Conservation (phyloP, 768 basidiomycete species). For the Boletellus sp. region DNA sequence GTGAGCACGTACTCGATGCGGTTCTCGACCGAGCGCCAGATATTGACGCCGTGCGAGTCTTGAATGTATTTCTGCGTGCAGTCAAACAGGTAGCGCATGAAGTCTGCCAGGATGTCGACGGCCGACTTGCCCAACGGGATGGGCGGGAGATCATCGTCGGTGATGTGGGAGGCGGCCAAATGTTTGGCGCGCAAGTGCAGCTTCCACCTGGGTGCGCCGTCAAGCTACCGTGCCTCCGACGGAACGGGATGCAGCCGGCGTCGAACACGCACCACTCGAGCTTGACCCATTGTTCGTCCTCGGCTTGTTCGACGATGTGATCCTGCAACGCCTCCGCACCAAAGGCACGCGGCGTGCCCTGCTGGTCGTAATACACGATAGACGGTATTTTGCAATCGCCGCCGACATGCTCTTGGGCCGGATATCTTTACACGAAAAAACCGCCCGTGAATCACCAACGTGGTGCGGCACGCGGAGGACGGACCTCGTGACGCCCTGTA, state of each 20-base stretch:
- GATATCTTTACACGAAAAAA: constrained; percentile 25
- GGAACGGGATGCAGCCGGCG: background rate
- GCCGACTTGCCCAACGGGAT: constrained; percentile 42
- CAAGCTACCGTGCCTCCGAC: background rate
- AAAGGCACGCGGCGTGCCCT: constrained; percentile 37
- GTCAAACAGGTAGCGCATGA: constrained; percentile 41
- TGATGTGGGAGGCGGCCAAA: constrained; percentile 28
- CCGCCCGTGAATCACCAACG: constrained; percentile 4
- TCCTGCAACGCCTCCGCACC: constrained; percentile 45
- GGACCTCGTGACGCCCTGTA: constrained; percentile 33
- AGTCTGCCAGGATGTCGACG: constrained; percentile 45
- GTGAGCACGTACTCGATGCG: constrained; percentile 50
- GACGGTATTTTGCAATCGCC: constrained; percentile 49
- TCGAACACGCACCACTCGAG: constrained; percentile 38
- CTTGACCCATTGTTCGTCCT: constrained; percentile 44
- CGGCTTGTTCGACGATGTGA: constrained; percentile 36
- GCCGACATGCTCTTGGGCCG: constrained; percentile 41
- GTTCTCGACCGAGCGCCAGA: constrained; percentile 45
- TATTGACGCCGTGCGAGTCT: constrained; percentile 42
- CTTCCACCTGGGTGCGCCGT: constrained; percentile 28
- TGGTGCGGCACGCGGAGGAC: constrained; percentile 13
- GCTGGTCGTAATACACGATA: constrained; percentile 43
- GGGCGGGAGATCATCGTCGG: constrained; percentile 35
- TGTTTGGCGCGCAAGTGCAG: constrained; percentile 38
- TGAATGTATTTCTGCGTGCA: constrained; percentile 46